Base-by-base conservation (phyloP, 768 basidiomycete genomes). In the Tremella fuciformis region DNA sequence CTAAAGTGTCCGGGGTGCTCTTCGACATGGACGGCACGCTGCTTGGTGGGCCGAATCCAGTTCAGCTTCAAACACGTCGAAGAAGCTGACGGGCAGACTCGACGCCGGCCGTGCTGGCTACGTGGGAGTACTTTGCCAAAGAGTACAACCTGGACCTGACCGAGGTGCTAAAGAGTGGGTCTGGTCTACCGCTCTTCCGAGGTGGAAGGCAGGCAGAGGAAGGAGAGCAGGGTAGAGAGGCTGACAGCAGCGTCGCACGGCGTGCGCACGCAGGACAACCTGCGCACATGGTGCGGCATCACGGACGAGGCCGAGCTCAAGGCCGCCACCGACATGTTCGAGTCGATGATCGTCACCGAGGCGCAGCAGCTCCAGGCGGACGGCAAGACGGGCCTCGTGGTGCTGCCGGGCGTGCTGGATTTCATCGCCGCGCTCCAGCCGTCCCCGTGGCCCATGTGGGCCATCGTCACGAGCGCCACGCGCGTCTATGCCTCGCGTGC, bases 391-490 rank as follows among this genome's bases (percentile, higher is more conserved):
- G 79, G 78, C 0, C 77, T 83, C 29, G 80, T 82, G 40, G 64
- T 77, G 7, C 79, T 92, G 53, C 87, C 86, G 13, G 89, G 89
- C 7, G 86, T 85, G 11, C 64, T 78, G 26, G 76, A 78, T 2
- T 72, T 92, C 13, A 75, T 91, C 9, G 67, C 78, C 2, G 79
- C 82, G 53, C 41, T 47, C 2, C 51, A 53, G 25, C 7, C 13
- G 8, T 21, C 18, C 24, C 13, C 39, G 1, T 60, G 40, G 13
- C 63, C 58, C 1, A 26, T 67, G 41, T 93, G 89, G 88, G 88
- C 88, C 2, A 88, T 93, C 69, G 88, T 89, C 34, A 91, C 90
- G 13, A 48, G 85, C 89, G 90, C 91, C 0, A 89, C 90, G 19
- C 83, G 81, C 62, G 82, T 82, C 59, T 91, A 87, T 70, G 83